phyloP scores from a whole-genome alignment of 2,329 filamentous ascomycete genomes.

The Pseudogymnoascus sp. region DNA sequence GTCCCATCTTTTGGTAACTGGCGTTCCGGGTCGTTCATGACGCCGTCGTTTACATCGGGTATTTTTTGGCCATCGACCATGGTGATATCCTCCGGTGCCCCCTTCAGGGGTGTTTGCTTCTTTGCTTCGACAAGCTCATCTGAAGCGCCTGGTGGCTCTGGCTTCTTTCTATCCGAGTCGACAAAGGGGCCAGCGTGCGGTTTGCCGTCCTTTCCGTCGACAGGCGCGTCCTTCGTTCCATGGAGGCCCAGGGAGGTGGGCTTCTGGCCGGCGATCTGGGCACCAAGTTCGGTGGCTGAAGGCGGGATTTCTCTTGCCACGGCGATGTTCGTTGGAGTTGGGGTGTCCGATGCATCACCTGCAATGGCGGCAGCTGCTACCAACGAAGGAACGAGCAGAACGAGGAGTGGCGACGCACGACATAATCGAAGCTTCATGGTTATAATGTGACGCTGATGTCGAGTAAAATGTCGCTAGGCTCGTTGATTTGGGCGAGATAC shows the following conservation, averaged over 20 bases:
- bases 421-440: constrained; percentile 54
- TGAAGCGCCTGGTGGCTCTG: constrained; percentile 29
- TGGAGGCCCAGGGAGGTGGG: constrained; percentile 29
- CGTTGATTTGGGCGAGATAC: background rate
- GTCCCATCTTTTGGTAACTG: constrained; percentile 74
- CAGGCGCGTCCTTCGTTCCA: constrained; percentile 73
- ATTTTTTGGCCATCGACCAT: constrained; percentile 55
- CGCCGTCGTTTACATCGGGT: constrained; percentile 64
- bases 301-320: constrained; percentile 20
- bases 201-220: constrained; percentile 90
- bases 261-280: constrained; percentile 22
- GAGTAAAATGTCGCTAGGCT: background rate
- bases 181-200: constrained; percentile 83
- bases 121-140: constrained; percentile 27
- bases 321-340: constrained; percentile 18
- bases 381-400: constrained; percentile 54
- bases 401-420: constrained; percentile 47
- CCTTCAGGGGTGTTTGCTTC: constrained; percentile 38
- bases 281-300: constrained; percentile 17
- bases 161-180: constrained; percentile 44
- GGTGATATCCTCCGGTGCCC: constrained; percentile 45
- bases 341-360: constrained; percentile 15
- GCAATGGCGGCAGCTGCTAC: constrained; percentile 36
- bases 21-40: constrained; percentile 86
- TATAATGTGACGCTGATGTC: constrained; percentile 15